Base-by-base conservation (phyloP, 1,139 yeast species). In the Debaryomycetaceae sp. region DNA sequence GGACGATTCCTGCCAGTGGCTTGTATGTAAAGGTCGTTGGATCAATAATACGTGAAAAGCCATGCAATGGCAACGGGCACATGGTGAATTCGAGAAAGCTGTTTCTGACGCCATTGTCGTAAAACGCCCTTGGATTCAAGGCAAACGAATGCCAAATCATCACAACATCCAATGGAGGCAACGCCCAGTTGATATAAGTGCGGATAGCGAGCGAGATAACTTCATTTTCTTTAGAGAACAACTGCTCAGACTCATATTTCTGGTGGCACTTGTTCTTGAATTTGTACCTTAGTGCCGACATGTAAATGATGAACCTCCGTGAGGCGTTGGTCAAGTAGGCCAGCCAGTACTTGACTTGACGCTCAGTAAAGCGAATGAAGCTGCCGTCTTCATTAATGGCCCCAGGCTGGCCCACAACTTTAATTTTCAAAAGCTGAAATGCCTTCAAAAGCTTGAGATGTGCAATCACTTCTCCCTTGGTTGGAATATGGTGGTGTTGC, bases 91-190 rank as follows among this genome's bases (percentile, higher is more conserved):
- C 34, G 13, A 37, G 25, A 28, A 51, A 45, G 12, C 50, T 41
- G 33, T 49, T 47, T 18, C 64, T 48, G 9, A 43, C 33, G 22
- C 54, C 50, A 17, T 50, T 51, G 28, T 60, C 65, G 35, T 57
- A 51, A 32, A 43, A 53, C 1, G 55, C 38, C 17, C 42, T 40
- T 3, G 51, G 44, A 27, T 45, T 38, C 26, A 43, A 34, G 13
- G 41, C 27, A 28, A 48, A 49, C 22, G 48, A 39, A 41, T 65
- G 68, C 71, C 71, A 65, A 2, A 65, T 61, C 58, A 64, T 49
- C n/a, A 64, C 33, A 3, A 65, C 55, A 37, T 63, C 70, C 27
- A 61, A 39, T 2, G 65, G 66, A 1, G 68, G 66, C 12, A 20
- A 9, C n/a, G 19, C 25, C 10, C 27, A 11, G 25, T 25, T 24